Evolutionary conservation across 148 eudicot genomes (phyloP).

Genomic region (Bassia scoparia): DNA sequence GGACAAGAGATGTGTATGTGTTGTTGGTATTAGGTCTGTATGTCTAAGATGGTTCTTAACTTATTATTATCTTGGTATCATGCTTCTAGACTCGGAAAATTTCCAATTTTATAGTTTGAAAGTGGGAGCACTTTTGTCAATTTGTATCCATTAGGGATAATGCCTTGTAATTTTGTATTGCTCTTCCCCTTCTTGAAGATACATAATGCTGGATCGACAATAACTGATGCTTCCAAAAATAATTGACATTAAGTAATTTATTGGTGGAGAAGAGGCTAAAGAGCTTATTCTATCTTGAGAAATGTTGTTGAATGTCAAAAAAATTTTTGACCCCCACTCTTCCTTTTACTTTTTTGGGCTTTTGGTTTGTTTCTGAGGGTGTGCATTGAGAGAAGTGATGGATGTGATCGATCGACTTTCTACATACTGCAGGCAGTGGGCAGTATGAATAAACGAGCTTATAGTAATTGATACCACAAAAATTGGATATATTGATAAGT

Average conservation of each 20-base stretch:
- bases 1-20: not conserved
- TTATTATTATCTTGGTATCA: no score
- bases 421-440: not conserved
- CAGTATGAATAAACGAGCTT: not conserved
- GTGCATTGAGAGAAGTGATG: not conserved
- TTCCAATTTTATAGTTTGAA: not conserved
- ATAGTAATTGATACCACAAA: not conserved
- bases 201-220: not conserved
- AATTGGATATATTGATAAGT: not conserved
- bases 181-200: not conserved
- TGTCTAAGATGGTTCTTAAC: not conserved
- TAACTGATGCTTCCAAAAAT: not conserved
- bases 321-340: no score
- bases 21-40: not conserved
- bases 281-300: not conserved
- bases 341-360: not conserved
- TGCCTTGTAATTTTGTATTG: not conserved
- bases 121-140: not conserved
- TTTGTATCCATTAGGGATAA: no score
- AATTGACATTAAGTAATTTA: not conserved
- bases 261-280: no score
- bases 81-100: not conserved
- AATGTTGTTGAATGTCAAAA: not conserved
- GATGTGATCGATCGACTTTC: not conserved
- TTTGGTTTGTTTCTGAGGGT: not conserved